Evolutionary conservation across 1,284 basidiomycete genomes (phyloP), one percentile per base, ranked within the genome.

Genomic region (Flammula alnicola): DNA sequence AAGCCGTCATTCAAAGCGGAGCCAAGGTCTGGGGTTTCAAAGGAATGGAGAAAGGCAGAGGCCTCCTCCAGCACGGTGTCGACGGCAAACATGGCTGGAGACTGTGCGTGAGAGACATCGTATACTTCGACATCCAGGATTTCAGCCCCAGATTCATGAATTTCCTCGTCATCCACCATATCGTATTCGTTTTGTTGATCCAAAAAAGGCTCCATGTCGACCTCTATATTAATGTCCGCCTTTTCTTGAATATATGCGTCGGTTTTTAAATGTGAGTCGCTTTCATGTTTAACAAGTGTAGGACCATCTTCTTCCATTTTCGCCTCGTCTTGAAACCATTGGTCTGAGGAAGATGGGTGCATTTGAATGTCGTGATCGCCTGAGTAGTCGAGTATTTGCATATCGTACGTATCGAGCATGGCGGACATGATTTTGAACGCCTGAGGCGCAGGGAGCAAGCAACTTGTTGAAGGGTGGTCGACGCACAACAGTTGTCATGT

Each of bases 181-280:
- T 89, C 87, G 63, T 85, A 89, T 66, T 90, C 88, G 36, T 77
- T 76, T 23, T 74, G 72, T 19, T 61, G 66, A 17, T 77, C 78
- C 20, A 77, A 69, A 57, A 81, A 79, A 36, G 72, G 68, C 48
- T 85, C 84, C 84, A 90, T 88, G 52, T 90, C 88, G 43, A 90
- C 76, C 62, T 89, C 88, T 41, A 86, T 73, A 38, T 73, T 75
- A 35, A 70, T 62, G 41, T 76, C 72, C 44, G 67, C 64, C 33
- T 64, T 68, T 50, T 71, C 65, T 37, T 62, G 59, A 45, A 47
- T 57, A 56, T 54, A 57, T 45, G 49, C 35, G 23, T 55, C 54
- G 30, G 47, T 33, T 41, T 52, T 56, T 49, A 53, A 39, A 17
- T 53, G 52, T 22, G 39, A 36, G 20, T 43, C 41, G 45, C 36